phyloP scores from a whole-genome alignment of 805 yeast species.

The Pichia thaimueangensis region DNA sequence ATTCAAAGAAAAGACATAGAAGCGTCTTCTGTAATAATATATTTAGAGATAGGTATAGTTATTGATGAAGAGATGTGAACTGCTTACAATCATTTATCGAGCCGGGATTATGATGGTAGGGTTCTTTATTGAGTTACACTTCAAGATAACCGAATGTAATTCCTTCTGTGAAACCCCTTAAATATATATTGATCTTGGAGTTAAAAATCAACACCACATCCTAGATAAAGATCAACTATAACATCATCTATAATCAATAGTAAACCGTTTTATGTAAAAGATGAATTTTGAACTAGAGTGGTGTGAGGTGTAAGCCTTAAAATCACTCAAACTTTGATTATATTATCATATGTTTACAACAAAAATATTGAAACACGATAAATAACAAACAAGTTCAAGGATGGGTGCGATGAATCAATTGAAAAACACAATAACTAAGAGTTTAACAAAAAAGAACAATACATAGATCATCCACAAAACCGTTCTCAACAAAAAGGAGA shows the following conservation, averaged over 20 bases:
- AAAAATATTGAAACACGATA: neutral
- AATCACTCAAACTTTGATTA: slow-evolving; percentile 8
- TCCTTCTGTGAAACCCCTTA: slow-evolving; percentile 8
- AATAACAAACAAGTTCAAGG: slow-evolving; percentile 4
- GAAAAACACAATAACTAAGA: neutral
- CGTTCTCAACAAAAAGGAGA: slow-evolving; percentile 9
- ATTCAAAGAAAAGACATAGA: slow-evolving; percentile 6
- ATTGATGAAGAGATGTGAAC: too few species aligned
- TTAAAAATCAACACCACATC: slow-evolving; percentile 1
- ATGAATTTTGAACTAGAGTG: slow-evolving; percentile 1
- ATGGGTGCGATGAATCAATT: slow-evolving; percentile 8
- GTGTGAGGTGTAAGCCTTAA: slow-evolving; percentile 4
- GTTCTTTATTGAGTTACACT: neutral
- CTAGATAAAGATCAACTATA: slow-evolving; percentile 3
- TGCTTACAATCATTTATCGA: slow-evolving; percentile 1
- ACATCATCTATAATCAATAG: too few species aligned
- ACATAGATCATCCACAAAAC: neutral
- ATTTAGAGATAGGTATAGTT: too few species aligned
- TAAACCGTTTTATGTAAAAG: neutral
- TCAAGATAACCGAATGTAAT: neutral
- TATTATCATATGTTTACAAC: too few species aligned
- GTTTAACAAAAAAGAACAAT: neutral
- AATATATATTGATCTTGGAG: neutral
- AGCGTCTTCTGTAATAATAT: slow-evolving; percentile 8
- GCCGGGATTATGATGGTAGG: slow-evolving; percentile 11